Base-by-base conservation (phyloP, 2,329 filamentous ascomycete genomes). In the Arachnomyces sp. region DNA sequence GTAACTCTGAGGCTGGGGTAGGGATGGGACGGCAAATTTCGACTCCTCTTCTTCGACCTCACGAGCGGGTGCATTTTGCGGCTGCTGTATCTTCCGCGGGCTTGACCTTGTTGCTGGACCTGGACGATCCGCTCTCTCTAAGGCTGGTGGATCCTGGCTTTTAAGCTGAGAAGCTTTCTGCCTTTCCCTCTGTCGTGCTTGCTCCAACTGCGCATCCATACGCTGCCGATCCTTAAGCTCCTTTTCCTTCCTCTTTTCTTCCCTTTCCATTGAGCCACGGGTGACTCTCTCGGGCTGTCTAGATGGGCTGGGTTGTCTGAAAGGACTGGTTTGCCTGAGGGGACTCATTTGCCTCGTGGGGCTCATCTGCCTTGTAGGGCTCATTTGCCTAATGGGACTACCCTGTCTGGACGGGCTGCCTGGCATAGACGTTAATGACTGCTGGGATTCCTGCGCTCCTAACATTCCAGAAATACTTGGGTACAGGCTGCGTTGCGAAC, bases 231-330 rank as follows among this genome's bases (percentile, higher is more conserved):
- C 52, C 32, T 61, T 54, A 16, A 50, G 44, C 30, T 62, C 56
- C 28, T 52, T 53, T 32, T 56, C 57, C 31, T 50, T 37, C 18
- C 57, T 61, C 44, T 57, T 66, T 42, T 62, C 59, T 48, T 69
- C 74, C 42, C 70, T 70, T 51, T 80, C 77, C 1, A 71, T 74
- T 1, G 76, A 79, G 55, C 73, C 76, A 39, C 76, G 67, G 5
- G 75, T 79, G 39, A 71, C 70, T 37, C 74, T 62, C 8, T 54
- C 51, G 43, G 65, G 60, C 30, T 59, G 59, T 39, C 50, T 57
- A 4, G 52, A 46, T 4, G 64, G 62, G 43, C 56, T 65, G 20
- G 18, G 13, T 28, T 20, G 16, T 28, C 16, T 28, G 13, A 31
- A 32, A 15, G 32, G 38, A 20, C 20, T 25, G 20, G 20, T 25